These are phyloP conservation scores for Saccharomyces pastorianus DNA, from an alignment of 1,139 yeast genomes.

Conservation along the genomic window DNA sequence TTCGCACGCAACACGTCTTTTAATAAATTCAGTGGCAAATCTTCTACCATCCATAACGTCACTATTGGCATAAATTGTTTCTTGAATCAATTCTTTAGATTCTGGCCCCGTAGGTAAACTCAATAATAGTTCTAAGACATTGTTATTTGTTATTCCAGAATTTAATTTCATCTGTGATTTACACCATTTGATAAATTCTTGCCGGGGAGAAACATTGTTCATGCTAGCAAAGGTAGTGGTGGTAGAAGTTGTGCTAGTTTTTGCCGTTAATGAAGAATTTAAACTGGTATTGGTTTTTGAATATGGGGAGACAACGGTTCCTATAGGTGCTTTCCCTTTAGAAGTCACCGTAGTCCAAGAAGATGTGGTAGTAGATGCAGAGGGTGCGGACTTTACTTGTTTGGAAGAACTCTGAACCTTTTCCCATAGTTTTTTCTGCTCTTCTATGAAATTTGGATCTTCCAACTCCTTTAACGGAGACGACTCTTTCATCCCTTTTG, in stretches of 20 bases:
- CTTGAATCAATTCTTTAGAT: conserved; percentile 79
- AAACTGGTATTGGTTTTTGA: conserved; percentile 18
- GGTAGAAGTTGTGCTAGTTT: conserved; percentile 15
- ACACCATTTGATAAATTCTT: conserved; percentile 83
- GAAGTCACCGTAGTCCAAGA: conserved; percentile 4
- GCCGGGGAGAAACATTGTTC: conserved; percentile 35
- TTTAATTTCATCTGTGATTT: conserved; percentile 65
- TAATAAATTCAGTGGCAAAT: conserved; percentile 82
- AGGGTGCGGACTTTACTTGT: conserved; percentile 11
- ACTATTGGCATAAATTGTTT: conserved; percentile 83
- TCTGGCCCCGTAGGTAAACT: conserved; percentile 70
- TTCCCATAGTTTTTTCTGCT: conserved; percentile 5
- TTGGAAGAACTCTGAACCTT: conserved; percentile 6
- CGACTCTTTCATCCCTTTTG: conserved; percentile 6
- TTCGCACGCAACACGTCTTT: conserved; percentile 67
- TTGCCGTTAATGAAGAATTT: conserved; percentile 28
- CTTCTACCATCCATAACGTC: conserved; percentile 92
- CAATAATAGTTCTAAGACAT: conserved; percentile 69
- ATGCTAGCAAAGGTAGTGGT: conserved; percentile 28
- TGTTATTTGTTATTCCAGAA: conserved; percentile 65
- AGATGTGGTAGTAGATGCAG: conserved; percentile 2
- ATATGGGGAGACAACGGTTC: conserved; percentile 35
- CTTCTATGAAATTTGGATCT: conserved; percentile 4
- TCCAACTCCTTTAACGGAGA: conserved; percentile 15
- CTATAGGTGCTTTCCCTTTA: conserved; percentile 24